Evolutionary conservation across 768 basidiomycete species (phyloP).

Genomic region (Leccinum imitatum): DNA sequence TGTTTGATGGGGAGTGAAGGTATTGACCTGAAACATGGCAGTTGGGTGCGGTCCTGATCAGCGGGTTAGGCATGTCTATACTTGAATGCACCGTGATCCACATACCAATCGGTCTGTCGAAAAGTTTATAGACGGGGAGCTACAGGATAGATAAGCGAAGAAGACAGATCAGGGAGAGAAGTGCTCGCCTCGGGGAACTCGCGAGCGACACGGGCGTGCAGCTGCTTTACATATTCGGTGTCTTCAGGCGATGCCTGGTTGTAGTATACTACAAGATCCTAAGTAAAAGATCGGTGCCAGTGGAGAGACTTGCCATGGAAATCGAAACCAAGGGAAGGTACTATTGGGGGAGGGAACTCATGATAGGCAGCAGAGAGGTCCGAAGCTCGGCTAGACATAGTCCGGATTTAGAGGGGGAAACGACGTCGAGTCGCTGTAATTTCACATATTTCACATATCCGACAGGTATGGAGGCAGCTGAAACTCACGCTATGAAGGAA

Average conservation of each 20-base stretch:
- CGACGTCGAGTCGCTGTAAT: too few species aligned
- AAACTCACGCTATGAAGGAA: not conserved
- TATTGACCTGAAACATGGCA: constrained; percentile 73
- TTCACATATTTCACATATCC: too few species aligned
- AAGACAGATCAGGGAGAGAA: not conserved
- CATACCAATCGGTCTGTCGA: constrained; percentile 62
- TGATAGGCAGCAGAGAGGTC: constrained; percentile 49
- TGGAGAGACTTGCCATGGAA: constrained; percentile 58
- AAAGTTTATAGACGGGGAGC: constrained; percentile 62
- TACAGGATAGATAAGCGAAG: constrained; percentile 22
- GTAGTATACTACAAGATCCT: constrained; percentile 54
- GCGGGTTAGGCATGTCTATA: not conserved
- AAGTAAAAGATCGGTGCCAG: not conserved
- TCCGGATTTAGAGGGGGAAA: too few species aligned
- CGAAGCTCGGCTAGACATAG: too few species aligned
- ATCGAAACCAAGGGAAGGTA: constrained; percentile 60
- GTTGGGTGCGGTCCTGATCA: constrained; percentile 61
- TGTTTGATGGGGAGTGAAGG: constrained; percentile 64
- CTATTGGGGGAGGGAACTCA: constrained; percentile 50
- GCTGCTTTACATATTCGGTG: constrained; percentile 46
- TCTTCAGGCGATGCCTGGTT: constrained; percentile 46
- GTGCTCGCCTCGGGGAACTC: constrained; percentile 66
- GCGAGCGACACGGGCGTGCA: constrained; percentile 57
- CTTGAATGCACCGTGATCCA: not conserved
- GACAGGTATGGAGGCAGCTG: not conserved